Base-by-base conservation (phyloP, 2,329 filamentous ascomycete species). In the Ceratocystis eucalypticola region DNA sequence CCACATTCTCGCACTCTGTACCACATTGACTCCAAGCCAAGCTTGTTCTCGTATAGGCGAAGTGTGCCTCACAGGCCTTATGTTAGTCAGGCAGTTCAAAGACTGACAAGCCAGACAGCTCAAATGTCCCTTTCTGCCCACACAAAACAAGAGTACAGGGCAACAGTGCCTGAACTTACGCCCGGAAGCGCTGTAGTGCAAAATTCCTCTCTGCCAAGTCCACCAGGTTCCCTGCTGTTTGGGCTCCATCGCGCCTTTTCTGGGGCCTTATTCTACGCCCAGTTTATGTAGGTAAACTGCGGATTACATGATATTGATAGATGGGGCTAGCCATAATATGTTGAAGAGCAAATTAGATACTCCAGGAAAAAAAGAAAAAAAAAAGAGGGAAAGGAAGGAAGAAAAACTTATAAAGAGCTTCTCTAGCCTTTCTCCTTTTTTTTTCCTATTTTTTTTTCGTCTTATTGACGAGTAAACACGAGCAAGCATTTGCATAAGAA, bases 1-100 rank as follows among this genome's bases (percentile, higher is more conserved):
- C 67, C 71, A 70, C 64, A 69, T 15, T 17, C 41, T 53, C 10
- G 48, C 25, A 53, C 61, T n/a, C 37, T 62, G 61, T 25, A 62
- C 33, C 37, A 46, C 37, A 22, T 28, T 22, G 33, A 44, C n/a
- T 25, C 12, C n/a, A n/a, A 46, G 8, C 12, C 53, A 3, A 41
- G 37, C 10, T 41, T 41, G 37, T 41, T 37, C 25, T 59, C 53
- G 28, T 59, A 59, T 33, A 59, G 53, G 28, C 53, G 17, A 22
- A 59, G 28, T 59, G 6, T 37, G 53, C 53, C 37, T 41, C 37
- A 12, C 37, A 41, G 37, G 37, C 37, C 53, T 59, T 20, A 30
- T 59, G 53, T 33, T 6, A 33, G 6, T 33, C 5, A 7, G 6
- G 17, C 15, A 59, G 28, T 37, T 30, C 17, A 37, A 59, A n/a